phyloP scores from a whole-genome alignment of 148 eudicot genomes.

The Agrostemma githago region DNA sequence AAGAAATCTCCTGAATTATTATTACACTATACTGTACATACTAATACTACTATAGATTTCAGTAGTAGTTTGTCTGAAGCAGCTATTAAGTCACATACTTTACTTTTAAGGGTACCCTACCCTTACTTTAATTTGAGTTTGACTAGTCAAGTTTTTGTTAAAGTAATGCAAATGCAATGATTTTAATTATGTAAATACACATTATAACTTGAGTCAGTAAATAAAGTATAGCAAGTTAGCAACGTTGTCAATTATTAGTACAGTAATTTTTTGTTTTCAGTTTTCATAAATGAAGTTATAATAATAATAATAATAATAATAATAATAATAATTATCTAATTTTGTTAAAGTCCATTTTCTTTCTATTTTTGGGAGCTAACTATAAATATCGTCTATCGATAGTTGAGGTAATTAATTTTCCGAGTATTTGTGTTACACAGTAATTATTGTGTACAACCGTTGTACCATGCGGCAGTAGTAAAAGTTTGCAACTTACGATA shows the following conservation, averaged over 20 bases:
- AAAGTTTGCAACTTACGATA: no score
- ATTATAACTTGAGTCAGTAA: slow-evolving; percentile 8
- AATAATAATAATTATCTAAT: no score
- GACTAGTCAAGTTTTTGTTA: slow-evolving; percentile 14
- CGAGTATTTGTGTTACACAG: no score
- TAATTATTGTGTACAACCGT: no score
- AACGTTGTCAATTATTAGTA: slow-evolving; percentile 15
- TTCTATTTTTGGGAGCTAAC: neutral
- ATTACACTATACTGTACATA: neutral
- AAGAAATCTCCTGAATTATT: slow-evolving; percentile 28
- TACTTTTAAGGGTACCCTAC: no score
- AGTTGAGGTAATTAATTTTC: no score
- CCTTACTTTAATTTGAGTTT: slow-evolving; percentile 6
- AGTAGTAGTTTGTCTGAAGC: slow-evolving; percentile 15
- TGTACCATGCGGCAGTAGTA: no score
- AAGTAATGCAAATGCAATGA: neutral
- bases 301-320: no score
- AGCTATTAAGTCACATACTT: slow-evolving; percentile 7
- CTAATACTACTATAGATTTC: neutral
- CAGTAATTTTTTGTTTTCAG: neutral
- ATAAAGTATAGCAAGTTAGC: neutral
- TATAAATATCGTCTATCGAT: no score
- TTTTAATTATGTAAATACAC: neutral
- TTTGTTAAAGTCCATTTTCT: neutral
- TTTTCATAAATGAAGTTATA: no score